Percentiles rank a stretch among this genome's conserved stretches.
These are phyloP conservation scores for Trametes pubescens DNA, from an alignment of 1,284 basidiomycete species.

Conservation along the genomic window DNA sequence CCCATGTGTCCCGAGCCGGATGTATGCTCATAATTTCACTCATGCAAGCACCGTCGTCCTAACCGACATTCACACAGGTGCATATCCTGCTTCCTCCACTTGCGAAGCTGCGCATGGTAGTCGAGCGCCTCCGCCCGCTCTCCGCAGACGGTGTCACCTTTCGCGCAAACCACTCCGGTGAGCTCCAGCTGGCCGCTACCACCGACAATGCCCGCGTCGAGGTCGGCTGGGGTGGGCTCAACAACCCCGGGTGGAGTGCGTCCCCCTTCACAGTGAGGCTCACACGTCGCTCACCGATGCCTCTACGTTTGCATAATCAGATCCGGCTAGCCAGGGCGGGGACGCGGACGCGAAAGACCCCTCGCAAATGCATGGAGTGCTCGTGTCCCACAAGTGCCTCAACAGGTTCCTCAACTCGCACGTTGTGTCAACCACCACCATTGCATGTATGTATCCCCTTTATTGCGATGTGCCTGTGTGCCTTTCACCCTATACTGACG, in stretches of 20 bases:
- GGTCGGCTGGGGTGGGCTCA: slow-evolving; percentile 81
- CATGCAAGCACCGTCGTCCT: neutral
- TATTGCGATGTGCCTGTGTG: neutral
- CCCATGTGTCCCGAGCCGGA: slow-evolving; percentile 91
- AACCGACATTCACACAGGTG: slow-evolving; percentile 55
- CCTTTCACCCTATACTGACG: neutral
- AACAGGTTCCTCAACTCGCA: slow-evolving; percentile 87
- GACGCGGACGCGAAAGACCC: slow-evolving; percentile 51
- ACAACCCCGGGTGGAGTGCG: slow-evolving; percentile 73
- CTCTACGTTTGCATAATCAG: slow-evolving; percentile 16
- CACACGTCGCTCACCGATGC: neutral
- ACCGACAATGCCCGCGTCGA: slow-evolving; percentile 80
- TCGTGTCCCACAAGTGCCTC: slow-evolving; percentile 79
- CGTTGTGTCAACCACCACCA: slow-evolving; percentile 85
- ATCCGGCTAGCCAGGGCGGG: slow-evolving; percentile 32
- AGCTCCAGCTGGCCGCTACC: slow-evolving; percentile 72
- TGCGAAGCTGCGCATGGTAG: slow-evolving; percentile 79
- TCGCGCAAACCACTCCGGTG: slow-evolving; percentile 70
- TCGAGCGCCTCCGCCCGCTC: slow-evolving; percentile 78
- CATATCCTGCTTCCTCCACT: slow-evolving; percentile 85
- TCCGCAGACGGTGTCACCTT: slow-evolving; percentile 76
- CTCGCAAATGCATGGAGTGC: slow-evolving; percentile 68
- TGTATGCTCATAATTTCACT: slow-evolving; percentile 51
- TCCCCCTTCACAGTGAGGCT: slow-evolving; percentile 17
- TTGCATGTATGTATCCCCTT: slow-evolving; percentile 70